These are phyloP conservation scores for Abrus precatorius DNA, from an alignment of 306 rosid species.

Conservation along the genomic window DNA sequence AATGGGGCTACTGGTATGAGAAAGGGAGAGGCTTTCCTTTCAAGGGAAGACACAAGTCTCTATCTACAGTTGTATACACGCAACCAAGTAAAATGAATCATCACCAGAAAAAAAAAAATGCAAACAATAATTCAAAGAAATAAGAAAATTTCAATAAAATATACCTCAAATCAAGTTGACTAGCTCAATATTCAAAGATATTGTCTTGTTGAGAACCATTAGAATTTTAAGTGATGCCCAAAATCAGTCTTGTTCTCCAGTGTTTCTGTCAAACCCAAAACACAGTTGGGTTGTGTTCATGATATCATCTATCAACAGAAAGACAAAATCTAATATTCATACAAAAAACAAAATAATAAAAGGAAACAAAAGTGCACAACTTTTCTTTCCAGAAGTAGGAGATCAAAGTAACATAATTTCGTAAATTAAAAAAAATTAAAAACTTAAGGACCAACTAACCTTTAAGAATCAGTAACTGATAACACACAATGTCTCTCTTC, in stretches of 20 bases:
- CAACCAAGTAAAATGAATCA: constrained; percentile 50
- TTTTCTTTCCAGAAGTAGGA: constrained; percentile 49
- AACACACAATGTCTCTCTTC: constrained; percentile 5
- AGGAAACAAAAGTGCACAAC: constrained; percentile 36
- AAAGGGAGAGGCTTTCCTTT: constrained; percentile 67
- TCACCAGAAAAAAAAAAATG: constrained; percentile 51
- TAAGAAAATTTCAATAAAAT: neutral
- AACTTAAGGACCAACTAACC: constrained; percentile 71
- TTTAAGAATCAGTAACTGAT: constrained; percentile 64
- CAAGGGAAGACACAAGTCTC: constrained; percentile 83
- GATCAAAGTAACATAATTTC: constrained; percentile 51
- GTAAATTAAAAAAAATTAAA: neutral
- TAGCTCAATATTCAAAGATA: constrained; percentile 41
- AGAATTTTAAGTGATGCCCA: constrained; percentile 9
- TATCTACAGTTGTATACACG: constrained; percentile 60
- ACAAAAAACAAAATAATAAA: constrained; percentile 8
- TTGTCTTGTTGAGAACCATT: constrained; percentile 5
- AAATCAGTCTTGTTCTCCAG: constrained; percentile 24
- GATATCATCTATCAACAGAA: neutral
- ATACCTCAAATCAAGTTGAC: constrained; percentile 62
- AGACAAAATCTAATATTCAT: constrained; percentile 26
- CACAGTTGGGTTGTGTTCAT: constrained; percentile 32
- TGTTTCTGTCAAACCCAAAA: constrained; percentile 37
- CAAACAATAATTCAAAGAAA: constrained; percentile 23
- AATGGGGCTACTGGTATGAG: constrained; percentile 39